These are phyloP conservation scores for Fraxinus floribunda DNA, from an alignment of 305 asterid genomes.

Conservation along the genomic window DNA sequence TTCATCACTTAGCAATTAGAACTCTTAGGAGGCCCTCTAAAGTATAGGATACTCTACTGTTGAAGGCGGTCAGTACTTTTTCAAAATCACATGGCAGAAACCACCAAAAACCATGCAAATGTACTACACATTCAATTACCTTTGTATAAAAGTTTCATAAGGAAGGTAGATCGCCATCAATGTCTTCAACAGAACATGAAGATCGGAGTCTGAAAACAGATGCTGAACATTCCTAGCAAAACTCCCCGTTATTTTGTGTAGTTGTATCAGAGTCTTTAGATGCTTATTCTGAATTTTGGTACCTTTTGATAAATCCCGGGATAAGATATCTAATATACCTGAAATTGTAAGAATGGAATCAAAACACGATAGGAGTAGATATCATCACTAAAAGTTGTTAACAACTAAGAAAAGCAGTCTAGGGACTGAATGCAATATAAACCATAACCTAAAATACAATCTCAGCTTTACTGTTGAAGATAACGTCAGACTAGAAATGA, in stretches of 20 bases:
- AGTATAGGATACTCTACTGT: not conserved
- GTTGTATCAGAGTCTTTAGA: conserved; percentile 79
- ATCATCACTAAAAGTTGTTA: not conserved
- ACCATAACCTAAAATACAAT: not conserved
- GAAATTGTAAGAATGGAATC: conserved; percentile 35
- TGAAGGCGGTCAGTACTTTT: not conserved
- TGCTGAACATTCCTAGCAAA: conserved; percentile 86
- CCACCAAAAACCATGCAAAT: not conserved
- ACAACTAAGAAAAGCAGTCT: conserved; percentile 11
- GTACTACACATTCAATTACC: conserved; percentile 38
- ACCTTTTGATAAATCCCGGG: conserved; percentile 87
- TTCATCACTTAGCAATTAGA: not conserved
- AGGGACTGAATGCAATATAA: conserved; percentile 1
- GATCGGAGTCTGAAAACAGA: conserved; percentile 84
- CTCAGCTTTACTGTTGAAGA: not conserved
- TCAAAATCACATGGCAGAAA: not conserved
- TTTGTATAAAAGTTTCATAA: conserved; percentile 81
- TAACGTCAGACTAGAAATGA: not conserved
- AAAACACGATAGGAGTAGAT: conserved; percentile 18
- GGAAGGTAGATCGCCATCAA: conserved; percentile 88
- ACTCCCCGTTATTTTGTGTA: conserved; percentile 86
- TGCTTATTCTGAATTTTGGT: conserved; percentile 83
- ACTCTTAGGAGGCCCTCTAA: not conserved
- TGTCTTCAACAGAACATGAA: conserved; percentile 63
- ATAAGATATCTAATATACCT: conserved; percentile 93